These are phyloP conservation scores for Canariomyces notabilis DNA, from an alignment of 2,329 filamentous ascomycete species.

Conservation along the genomic window DNA sequence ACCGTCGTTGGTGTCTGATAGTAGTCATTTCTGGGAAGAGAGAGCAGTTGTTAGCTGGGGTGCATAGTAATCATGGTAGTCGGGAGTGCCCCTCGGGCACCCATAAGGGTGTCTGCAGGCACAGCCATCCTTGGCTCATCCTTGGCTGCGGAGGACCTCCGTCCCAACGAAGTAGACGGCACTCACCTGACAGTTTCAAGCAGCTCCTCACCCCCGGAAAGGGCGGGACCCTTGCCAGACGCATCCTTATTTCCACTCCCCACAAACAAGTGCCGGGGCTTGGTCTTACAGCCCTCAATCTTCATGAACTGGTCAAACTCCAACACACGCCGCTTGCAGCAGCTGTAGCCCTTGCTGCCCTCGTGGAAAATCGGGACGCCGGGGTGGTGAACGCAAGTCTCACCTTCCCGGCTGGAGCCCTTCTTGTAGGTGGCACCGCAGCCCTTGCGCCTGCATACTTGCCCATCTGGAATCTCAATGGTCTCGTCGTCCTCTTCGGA, in stretches of 20 bases:
- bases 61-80: slow-evolving; percentile 11
- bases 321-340: slow-evolving; percentile 89
- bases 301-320: slow-evolving; percentile 99
- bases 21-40: slow-evolving; percentile 66
- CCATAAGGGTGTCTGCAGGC: slow-evolving; percentile 15
- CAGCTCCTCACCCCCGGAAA: slow-evolving; percentile 60
- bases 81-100: not conserved
- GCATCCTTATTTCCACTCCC: slow-evolving; percentile 65
- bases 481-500: slow-evolving; percentile 82
- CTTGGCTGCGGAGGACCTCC: slow-evolving; percentile 20
- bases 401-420: slow-evolving; percentile 56
- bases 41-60: slow-evolving; percentile 12
- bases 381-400: slow-evolving; percentile 83
- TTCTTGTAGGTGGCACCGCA: slow-evolving; percentile 66
- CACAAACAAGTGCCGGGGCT: slow-evolving; percentile 77
- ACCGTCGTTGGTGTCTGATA: slow-evolving; percentile 86
- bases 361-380: slow-evolving; percentile 93
- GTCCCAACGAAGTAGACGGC: not conserved
- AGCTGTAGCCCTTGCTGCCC: slow-evolving; percentile 95
- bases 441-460: slow-evolving; percentile 70
- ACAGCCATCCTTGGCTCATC: slow-evolving; percentile 24
- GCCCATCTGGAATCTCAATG: slow-evolving; percentile 66
- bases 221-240: slow-evolving; percentile 34
- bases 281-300: slow-evolving; percentile 84
- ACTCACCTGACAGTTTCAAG: slow-evolving; percentile 70